Conservation (phyloP, 768 basidiomycete species). For the Podaxis carcinomalis region DNA sequence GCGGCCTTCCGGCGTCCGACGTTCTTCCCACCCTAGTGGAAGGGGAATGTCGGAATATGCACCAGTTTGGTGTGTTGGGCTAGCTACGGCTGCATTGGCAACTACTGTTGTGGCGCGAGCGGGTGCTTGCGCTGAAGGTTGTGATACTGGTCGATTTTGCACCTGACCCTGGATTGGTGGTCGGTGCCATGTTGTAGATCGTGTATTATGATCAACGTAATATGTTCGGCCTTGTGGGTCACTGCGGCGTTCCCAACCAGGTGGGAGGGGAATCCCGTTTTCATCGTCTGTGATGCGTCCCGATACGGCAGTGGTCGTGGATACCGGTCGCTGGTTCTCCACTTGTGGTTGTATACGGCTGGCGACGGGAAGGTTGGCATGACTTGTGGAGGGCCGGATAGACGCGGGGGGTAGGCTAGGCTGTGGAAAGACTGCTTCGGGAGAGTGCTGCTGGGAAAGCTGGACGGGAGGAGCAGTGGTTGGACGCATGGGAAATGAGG, state of each 20-base stretch:
- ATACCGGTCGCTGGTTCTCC: constrained; percentile 17
- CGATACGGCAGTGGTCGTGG: constrained; percentile 14
- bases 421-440: constrained; percentile 3
- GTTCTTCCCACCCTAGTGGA: constrained; percentile 90
- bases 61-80: constrained; percentile 26
- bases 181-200: constrained; percentile 78
- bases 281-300: constrained; percentile 47
- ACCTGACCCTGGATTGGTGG: constrained; percentile 29
- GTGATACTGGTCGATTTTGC: constrained; percentile 24
- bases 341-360: constrained; percentile 15
- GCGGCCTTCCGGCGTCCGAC: constrained; percentile 83
- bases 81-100: constrained; percentile 19
- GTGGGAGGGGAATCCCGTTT: constrained; percentile 59
- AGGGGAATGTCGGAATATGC: constrained; percentile 64
- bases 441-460: constrained; percentile 5
- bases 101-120: constrained; percentile 23
- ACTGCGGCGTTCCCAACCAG: constrained; percentile 79
- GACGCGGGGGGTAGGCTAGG: constrained; percentile 12
- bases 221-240: constrained; percentile 73
- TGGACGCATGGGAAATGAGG: constrained; percentile 5
- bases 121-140: constrained; percentile 19
- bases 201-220: constrained; percentile 84
- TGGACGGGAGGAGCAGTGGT: neutral
- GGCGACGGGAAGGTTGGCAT: constrained; percentile 20
- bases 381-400: constrained; percentile 23